Evolutionary conservation across 2,329 filamentous ascomycete species (phyloP), one percentile per base, ranked within the genome.

Genomic region (Elsinoe arachidis): DNA sequence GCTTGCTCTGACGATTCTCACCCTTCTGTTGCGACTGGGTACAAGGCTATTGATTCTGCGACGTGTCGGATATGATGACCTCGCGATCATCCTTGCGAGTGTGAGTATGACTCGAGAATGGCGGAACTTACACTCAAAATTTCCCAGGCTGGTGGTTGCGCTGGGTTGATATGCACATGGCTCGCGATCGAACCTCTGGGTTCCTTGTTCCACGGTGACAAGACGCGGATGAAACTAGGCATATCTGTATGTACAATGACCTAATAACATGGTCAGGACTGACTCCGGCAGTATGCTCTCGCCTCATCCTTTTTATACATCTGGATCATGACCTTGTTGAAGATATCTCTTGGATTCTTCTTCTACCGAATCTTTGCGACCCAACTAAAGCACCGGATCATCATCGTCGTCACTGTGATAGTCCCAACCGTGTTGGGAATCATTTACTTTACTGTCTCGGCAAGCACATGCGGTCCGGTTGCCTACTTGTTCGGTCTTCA

Each of bases 391-490:
- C 76, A 80, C 56, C 67, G 70, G n/a, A 64, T 66, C 55, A 69
- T 74, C 49, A 72, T 79, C 39, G 72, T 72, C 60, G 51, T 66
- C 11, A 69, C 78, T 12, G 73, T 79, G 59, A 62, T 59, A 17
- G 66, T 74, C 6, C 73, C 76, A 2, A 64, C 71, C 3, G 26
- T 73, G 4, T 69, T 77, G 39, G 73, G 77, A 2, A 59, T 73
- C 2, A 64, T 73, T 6, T 79, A 78, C 61, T 73, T 77, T 63
- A 76, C 78, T 61, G 63, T 80, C 49, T 68, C 76, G 26, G 67
- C 74, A 7, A 70, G 79, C 37, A 76, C 80, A 64, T 80, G 78
- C 60, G 65, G 1, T 72, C 71, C 49, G 80, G 78, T 61, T 80
- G 78, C 78, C 21, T 70, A 30, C 62, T 67, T 10, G 63, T 66